Percentiles rank a stretch among this genome's conserved stretches.
These are phyloP conservation scores for Leishmania tarentolae DNA, from an alignment of 208 protist species.

Conservation along the genomic window DNA sequence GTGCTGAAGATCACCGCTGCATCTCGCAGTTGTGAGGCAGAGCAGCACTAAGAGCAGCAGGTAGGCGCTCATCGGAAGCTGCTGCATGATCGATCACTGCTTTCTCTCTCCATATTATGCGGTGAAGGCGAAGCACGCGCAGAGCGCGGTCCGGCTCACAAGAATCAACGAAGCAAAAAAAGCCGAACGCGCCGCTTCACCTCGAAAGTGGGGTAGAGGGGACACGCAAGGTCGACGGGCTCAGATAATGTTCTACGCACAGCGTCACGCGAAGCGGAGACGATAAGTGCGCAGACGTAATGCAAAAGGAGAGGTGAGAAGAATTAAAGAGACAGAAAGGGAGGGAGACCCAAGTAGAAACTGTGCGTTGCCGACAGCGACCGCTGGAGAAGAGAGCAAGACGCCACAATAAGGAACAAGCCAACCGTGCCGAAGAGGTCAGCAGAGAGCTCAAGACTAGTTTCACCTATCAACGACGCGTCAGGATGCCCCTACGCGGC, in stretches of 20 bases:
- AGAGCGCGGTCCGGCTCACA: not conserved
- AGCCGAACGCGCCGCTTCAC: not conserved
- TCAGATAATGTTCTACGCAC: not conserved
- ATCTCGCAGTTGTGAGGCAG: not conserved
- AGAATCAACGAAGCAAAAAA: not conserved
- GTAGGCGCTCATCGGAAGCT: not conserved
- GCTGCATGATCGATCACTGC: not conserved
- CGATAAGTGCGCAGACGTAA: too few relatives aligned
- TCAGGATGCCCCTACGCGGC: not conserved
- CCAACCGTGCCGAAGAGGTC: too few relatives aligned
- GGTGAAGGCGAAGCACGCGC: not conserved
- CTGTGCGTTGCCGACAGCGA: not conserved
- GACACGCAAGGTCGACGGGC: not conserved
- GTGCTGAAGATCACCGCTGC: not conserved
- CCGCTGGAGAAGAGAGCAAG: not conserved
- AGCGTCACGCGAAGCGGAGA: not conserved
- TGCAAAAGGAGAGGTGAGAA: not conserved
- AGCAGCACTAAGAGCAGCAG: not conserved
- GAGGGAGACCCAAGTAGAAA: not conserved
- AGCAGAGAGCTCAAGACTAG: too few relatives aligned
- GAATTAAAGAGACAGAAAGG: not conserved
- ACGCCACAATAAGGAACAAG: not conserved
- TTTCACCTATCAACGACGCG: not conserved
- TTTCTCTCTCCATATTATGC: not conserved
- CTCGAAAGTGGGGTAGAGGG: not conserved